Evolutionary conservation across 805 yeast species (phyloP), one percentile per base, ranked within the genome.

Genomic region (Yarrowia keelungensis): DNA sequence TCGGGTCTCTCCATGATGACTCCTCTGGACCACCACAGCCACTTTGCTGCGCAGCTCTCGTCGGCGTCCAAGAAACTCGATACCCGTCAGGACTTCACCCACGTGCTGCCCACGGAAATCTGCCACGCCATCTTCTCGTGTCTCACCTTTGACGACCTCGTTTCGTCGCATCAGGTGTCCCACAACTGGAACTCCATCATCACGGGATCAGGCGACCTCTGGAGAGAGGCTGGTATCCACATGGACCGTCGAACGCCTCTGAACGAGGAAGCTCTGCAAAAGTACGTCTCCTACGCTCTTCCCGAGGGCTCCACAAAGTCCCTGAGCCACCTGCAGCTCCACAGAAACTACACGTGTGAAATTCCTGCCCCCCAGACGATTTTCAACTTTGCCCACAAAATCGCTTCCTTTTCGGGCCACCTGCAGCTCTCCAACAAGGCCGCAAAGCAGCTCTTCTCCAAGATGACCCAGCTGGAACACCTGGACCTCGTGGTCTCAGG

Each of bases 361-460:
- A 26, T 41, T 22, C 67, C 67, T 19, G 5, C n/a, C 2, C 22
- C 39, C 2, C 19, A 38, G 14, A n/a, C 47, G 3, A 51, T 62
- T 32, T 26, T 47, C 45, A 8, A 16, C 56, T 62, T 62, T 39
- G 54, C 67, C 0, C 56, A 38, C 47, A 19, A 38, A 26, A 38
- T 62, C 14, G 26, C 35, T 10, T 62, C 67, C 12, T 62, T 62
- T n/a, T 62, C 67, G 8, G 67, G 67, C 56, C 67, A 62, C 36
- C 56, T 62, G 8, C 22, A 47, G n/a, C 46, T 62, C 15, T 2
- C 65, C 15, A 43, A 59, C 51, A 8, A 7, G 19, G 7, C 35
- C 15, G 65, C 65, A 12, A 16, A 36, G 19, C 14, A 47, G 46
- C 54, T 47, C 39, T 47, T 62, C 5, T 19, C 43, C 32, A 62